Conservation (phyloP, 305 asterid species). For the Striga hermonthica region DNA sequence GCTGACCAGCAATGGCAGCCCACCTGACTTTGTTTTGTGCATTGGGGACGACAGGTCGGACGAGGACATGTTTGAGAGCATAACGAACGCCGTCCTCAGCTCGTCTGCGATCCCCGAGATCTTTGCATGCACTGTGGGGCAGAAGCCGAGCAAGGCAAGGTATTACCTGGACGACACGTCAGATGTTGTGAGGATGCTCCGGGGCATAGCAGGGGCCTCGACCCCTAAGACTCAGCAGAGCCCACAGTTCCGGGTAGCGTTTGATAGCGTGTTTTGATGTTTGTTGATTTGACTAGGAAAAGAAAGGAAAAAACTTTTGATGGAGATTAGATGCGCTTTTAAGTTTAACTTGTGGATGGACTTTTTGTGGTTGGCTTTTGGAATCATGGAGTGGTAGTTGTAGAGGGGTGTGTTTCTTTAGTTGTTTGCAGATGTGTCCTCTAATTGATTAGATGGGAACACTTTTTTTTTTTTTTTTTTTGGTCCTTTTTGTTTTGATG, state of each 20-base stretch:
- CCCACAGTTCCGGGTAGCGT: conserved; percentile 51
- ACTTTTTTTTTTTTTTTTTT: neutral
- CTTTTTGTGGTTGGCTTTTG: conserved; percentile 30
- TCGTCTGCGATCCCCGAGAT: conserved; percentile 53
- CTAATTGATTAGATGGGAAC: conserved; percentile 38
- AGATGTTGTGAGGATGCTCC: conserved; percentile 66
- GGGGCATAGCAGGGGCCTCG: conserved; percentile 56
- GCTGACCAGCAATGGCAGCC: conserved; percentile 47
- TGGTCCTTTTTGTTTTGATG: neutral
- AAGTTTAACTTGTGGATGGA: conserved; percentile 29
- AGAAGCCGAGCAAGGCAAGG: conserved; percentile 85
- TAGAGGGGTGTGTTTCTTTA: conserved; percentile 25
- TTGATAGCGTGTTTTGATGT: conserved; percentile 43
- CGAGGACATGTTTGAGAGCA: conserved; percentile 90
- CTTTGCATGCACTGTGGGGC: conserved; percentile 85
- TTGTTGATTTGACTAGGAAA: conserved; percentile 22
- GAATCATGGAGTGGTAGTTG: conserved; percentile 22
- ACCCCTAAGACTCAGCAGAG: conserved; percentile 52
- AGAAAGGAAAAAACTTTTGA: neutral
- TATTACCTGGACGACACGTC: conserved; percentile 71
- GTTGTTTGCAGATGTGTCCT: conserved; percentile 37
- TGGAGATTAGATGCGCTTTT: neutral
- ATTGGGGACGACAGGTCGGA: conserved; percentile 84
- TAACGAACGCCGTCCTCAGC: conserved; percentile 43
- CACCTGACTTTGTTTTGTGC: conserved; percentile 78